A percentile compares a stretch with the other conserved stretches of the same genome.
Evolutionary conservation across 2,329 filamentous ascomycete genomes (phyloP).

Genomic region (Fusarium dlaminii): DNA sequence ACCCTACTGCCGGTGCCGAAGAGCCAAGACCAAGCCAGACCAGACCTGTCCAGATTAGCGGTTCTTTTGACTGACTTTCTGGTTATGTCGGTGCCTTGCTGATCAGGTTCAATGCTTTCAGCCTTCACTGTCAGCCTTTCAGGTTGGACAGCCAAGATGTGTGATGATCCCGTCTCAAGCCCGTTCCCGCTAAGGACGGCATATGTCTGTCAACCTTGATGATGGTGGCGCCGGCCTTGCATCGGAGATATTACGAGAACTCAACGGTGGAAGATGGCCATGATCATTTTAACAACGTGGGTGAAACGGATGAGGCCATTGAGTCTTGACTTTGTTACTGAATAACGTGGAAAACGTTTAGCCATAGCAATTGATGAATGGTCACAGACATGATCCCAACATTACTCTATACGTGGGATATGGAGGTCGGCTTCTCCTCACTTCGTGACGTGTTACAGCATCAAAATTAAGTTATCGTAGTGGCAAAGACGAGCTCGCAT

Average conservation of each 20-base stretch:
- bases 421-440: neutral
- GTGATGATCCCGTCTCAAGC: slow-evolving; percentile 2
- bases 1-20: slow-evolving; percentile 3
- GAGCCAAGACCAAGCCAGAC: neutral
- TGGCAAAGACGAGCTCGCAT: neutral
- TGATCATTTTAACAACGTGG: neutral
- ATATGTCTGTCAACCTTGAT: slow-evolving; percentile 22
- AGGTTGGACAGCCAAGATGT: neutral
- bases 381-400: neutral
- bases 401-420: neutral
- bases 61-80: neutral
- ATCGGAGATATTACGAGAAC: slow-evolving; percentile 21
- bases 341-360: neutral
- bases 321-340: neutral
- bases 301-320: slow-evolving; percentile 9
- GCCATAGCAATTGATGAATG: neutral
- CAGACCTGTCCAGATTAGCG: neutral
- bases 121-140: neutral
- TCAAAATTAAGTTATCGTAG: slow-evolving; percentile 18
- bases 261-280: neutral
- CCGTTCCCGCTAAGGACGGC: slow-evolving; percentile 11
- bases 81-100: slow-evolving; percentile 9
- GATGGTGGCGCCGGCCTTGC: slow-evolving; percentile 26
- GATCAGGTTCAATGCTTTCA: neutral
- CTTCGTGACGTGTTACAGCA: slow-evolving; percentile 19